phyloP scores from a whole-genome alignment of 768 basidiomycete species.

The Tulasnella sp. region DNA sequence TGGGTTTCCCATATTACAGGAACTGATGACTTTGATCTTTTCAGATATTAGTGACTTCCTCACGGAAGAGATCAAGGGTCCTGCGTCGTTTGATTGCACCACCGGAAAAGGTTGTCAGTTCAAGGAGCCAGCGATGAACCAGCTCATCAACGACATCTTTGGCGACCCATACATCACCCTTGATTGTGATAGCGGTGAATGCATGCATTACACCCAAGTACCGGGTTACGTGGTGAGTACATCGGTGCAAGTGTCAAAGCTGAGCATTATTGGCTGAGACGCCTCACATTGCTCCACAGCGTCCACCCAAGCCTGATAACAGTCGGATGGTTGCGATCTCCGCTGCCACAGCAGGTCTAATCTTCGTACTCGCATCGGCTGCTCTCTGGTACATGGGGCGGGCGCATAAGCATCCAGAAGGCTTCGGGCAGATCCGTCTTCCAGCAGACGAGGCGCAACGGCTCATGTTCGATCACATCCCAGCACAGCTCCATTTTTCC shows the following conservation, averaged over 20 bases:
- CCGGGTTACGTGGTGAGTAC: slow-evolving; percentile 72
- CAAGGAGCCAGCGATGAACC: slow-evolving; percentile 94
- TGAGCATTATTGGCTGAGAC: background rate
- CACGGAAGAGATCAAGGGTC: slow-evolving; percentile 78
- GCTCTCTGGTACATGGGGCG: slow-evolving; percentile 91
- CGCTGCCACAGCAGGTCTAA: slow-evolving; percentile 59
- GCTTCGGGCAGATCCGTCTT: slow-evolving; percentile 60
- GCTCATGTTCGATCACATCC: slow-evolving; percentile 89
- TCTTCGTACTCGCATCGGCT: slow-evolving; percentile 62
- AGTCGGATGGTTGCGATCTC: slow-evolving; percentile 75
- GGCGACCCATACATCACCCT: slow-evolving; percentile 86
- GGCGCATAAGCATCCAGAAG: slow-evolving; percentile 44
- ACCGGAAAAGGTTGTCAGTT: slow-evolving; percentile 70
- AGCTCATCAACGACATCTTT: slow-evolving; percentile 85
- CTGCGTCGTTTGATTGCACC: slow-evolving; percentile 73
- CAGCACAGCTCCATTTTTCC: slow-evolving; percentile 86
- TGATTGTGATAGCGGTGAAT: slow-evolving; percentile 81
- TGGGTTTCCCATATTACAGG: background rate
- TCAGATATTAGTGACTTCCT: slow-evolving; percentile 92
- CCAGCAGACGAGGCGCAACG: slow-evolving; percentile 72
- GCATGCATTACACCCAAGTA: slow-evolving; percentile 84
- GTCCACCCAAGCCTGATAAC: slow-evolving; percentile 48
- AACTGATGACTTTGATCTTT: background rate
- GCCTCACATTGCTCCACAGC: background rate
- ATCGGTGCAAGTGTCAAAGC: background rate